A percentile compares a stretch with the other conserved stretches of the same genome.
phyloP scores from a whole-genome alignment of 2,329 filamentous ascomycete genomes.

The Beauveria sp. region DNA sequence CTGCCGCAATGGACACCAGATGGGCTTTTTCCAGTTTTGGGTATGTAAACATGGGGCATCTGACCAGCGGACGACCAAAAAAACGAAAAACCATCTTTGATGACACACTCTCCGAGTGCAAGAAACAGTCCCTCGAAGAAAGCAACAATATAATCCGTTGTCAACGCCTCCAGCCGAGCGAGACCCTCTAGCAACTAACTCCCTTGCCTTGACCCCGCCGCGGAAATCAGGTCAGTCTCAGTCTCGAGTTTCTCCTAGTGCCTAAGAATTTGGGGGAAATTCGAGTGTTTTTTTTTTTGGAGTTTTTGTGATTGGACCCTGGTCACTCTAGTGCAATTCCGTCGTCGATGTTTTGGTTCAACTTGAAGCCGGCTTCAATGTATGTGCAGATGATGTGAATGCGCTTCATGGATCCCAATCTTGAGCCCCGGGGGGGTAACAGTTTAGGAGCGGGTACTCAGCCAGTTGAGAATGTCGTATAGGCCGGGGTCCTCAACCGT shows the following conservation, averaged over 20 bases:
- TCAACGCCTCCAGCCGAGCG: neutral
- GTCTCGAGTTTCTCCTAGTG: neutral
- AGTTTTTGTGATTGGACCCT: neutral
- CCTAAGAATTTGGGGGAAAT: too few relatives aligned
- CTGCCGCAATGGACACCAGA: neutral
- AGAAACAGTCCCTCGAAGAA: neutral
- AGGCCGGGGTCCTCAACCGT: constrained; percentile 54
- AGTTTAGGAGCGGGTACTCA: constrained; percentile 28
- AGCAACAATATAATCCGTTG: neutral
- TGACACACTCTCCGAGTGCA: neutral
- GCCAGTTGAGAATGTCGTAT: constrained; percentile 50
- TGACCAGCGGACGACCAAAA: neutral
- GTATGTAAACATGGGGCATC: neutral
- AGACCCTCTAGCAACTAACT: neutral
- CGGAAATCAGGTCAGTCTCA: neutral
- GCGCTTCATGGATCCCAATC: neutral
- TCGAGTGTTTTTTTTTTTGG: too few relatives aligned
- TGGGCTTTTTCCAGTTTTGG: neutral
- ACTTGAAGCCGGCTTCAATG: neutral
- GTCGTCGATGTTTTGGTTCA: neutral
- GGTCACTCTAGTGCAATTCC: neutral
- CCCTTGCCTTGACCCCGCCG: constrained; percentile 16
- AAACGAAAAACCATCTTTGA: neutral
- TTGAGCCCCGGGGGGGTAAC: neutral
- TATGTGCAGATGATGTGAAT: neutral